These are phyloP conservation scores for Heterobasidion irregulare DNA, from an alignment of 1,284 basidiomycete species.

Conservation along the genomic window DNA sequence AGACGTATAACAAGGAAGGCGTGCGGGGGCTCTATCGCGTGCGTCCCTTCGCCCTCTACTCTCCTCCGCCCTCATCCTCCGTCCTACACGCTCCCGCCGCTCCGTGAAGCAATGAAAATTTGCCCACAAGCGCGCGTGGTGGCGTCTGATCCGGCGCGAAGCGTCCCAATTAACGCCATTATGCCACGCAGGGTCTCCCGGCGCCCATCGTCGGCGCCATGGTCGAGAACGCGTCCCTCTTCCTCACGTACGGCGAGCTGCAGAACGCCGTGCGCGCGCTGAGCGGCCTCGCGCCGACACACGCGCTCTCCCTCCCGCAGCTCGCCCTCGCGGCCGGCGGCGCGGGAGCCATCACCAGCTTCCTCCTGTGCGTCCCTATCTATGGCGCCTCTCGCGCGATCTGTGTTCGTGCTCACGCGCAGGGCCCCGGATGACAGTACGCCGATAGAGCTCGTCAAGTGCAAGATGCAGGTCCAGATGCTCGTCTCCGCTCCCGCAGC, in stretches of 20 bases:
- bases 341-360: slow-evolving; percentile 77
- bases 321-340: slow-evolving; percentile 72
- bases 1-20: slow-evolving; percentile 76
- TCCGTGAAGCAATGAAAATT: not conserved
- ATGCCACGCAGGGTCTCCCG: slow-evolving; percentile 61
- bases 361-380: slow-evolving; percentile 56
- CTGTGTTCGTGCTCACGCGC: too few relatives aligned
- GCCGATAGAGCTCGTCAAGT: slow-evolving; percentile 89
- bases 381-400: too few relatives aligned
- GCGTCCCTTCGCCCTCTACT: slow-evolving; percentile 21
- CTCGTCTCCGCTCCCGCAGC: slow-evolving; percentile 32
- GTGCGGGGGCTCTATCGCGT: slow-evolving; percentile 75
- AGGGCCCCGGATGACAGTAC: slow-evolving; percentile 38
- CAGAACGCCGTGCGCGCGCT: slow-evolving; percentile 57
- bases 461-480: slow-evolving; percentile 95
- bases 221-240: slow-evolving; percentile 83
- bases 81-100: not conserved
- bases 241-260: slow-evolving; percentile 81
- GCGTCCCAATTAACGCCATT: not conserved
- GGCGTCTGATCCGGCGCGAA: not conserved
- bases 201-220: slow-evolving; percentile 89
- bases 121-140: slow-evolving; percentile 5
- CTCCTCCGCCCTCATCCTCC: not conserved
- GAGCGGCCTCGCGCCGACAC: slow-evolving; percentile 23
- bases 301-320: slow-evolving; percentile 50